Conservation (phyloP, 495 filamentous ascomycete species). For the Rhypophila decipiens region DNA sequence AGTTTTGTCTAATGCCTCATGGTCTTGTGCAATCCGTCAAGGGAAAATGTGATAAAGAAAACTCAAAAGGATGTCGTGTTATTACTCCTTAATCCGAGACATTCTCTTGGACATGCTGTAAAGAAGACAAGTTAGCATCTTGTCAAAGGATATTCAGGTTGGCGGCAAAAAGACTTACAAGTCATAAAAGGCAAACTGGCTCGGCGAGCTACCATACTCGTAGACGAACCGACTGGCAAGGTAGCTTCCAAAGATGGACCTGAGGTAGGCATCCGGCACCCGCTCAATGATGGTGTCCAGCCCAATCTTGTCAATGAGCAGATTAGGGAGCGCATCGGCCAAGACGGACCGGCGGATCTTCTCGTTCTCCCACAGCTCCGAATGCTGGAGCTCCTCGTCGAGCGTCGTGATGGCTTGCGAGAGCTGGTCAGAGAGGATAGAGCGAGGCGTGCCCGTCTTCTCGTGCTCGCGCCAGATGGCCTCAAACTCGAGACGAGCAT, state of each 20-base stretch:
- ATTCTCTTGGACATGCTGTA: constrained; percentile 44
- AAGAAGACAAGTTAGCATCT: constrained; percentile 17
- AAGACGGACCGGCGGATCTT: constrained; percentile 72
- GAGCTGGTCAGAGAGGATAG: constrained; percentile 80
- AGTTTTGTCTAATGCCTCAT: constrained; percentile 2
- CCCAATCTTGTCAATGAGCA: constrained; percentile 83
- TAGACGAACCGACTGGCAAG: constrained; percentile 94
- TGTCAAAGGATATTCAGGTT: not conserved
- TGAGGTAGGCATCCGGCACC: constrained; percentile 87
- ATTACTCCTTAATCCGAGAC: constrained; percentile 27
- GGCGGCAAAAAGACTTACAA: constrained; percentile 61
- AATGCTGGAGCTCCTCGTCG: constrained; percentile 90
- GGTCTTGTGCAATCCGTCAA: constrained; percentile 3
- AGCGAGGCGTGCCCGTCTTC: constrained; percentile 68
- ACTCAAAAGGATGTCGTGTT: not conserved
- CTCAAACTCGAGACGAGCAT: constrained; percentile 90
- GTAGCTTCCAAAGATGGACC: constrained; percentile 93
- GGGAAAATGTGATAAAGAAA: not conserved
- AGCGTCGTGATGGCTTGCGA: constrained; percentile 87
- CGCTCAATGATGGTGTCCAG: constrained; percentile 78
- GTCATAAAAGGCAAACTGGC: constrained; percentile 97
- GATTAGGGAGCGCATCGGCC: constrained; percentile 75
- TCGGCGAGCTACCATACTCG: constrained; percentile 82
- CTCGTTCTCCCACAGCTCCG: constrained; percentile 83
- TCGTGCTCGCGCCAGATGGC: constrained; percentile 95